phyloP scores from a whole-genome alignment of 768 basidiomycete species.

The Vararia minispora region DNA sequence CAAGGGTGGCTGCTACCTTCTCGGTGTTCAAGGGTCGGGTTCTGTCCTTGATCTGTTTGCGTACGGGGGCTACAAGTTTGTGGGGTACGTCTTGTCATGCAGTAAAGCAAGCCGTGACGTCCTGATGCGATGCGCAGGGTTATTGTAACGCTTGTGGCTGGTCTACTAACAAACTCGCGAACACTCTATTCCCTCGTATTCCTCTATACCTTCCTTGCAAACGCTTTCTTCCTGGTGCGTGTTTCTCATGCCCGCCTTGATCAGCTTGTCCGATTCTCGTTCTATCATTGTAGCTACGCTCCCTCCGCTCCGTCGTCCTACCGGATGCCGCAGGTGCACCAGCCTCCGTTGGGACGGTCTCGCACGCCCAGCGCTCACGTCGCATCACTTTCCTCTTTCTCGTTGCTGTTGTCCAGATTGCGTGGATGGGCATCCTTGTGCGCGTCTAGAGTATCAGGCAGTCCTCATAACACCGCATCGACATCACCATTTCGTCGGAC shows the following conservation, averaged over 20 bases:
- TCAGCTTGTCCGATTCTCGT: background rate
- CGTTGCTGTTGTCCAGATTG: conserved; percentile 68
- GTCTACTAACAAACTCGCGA: conserved; percentile 50
- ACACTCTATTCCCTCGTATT: conserved; percentile 65
- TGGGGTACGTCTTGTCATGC: conserved; percentile 74
- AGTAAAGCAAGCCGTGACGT: no score
- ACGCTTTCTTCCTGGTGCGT: conserved; percentile 87
- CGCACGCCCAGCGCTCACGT: conserved; percentile 61
- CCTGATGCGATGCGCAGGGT: conserved; percentile 41
- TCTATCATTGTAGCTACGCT: conserved; percentile 58
- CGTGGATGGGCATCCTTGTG: conserved; percentile 81
- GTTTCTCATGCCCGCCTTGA: background rate
- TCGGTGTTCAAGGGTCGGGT: conserved; percentile 67
- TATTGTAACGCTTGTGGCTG: conserved; percentile 66
- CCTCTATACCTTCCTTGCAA: conserved; percentile 77
- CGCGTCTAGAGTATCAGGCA: conserved; percentile 43
- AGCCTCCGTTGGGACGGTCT: conserved; percentile 21
- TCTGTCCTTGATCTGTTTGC: conserved; percentile 79
- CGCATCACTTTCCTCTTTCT: conserved; percentile 85
- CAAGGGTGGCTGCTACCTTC: conserved; percentile 85
- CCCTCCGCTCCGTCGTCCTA: conserved; percentile 82
- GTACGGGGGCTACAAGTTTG: conserved; percentile 96
- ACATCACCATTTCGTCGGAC: no score
- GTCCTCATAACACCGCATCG: no score
- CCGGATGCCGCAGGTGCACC: conserved; percentile 54